These are phyloP conservation scores for Pseudohalonectria lignicola DNA, from an alignment of 2,329 filamentous ascomycete genomes.

Conservation along the genomic window DNA sequence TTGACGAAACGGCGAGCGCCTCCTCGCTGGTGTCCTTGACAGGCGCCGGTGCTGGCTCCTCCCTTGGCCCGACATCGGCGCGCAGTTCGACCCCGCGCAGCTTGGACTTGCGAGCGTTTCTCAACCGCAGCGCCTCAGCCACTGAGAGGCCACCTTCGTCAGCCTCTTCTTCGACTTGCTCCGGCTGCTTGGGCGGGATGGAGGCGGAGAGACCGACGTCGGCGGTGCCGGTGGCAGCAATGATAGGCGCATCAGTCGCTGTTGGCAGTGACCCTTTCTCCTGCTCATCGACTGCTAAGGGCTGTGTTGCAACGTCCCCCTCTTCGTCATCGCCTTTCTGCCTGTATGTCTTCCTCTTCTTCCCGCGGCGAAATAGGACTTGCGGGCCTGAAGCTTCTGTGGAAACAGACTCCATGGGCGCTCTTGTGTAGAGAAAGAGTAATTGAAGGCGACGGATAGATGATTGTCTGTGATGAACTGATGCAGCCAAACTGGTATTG, in stretches of 20 bases:
- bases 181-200: too few relatives aligned
- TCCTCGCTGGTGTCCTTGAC: constrained; percentile 12
- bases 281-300: too few relatives aligned
- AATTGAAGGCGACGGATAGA: too few relatives aligned
- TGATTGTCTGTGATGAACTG: too few relatives aligned
- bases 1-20: constrained; percentile 5
- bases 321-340: constrained; percentile 26
- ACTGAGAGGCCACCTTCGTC: constrained; percentile 30
- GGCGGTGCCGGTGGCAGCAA: too few relatives aligned
- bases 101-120: constrained; percentile 38
- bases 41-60: constrained; percentile 7
- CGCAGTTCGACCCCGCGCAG: constrained; percentile 47
- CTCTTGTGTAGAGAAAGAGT: too few relatives aligned
- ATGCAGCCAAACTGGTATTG: too few relatives aligned
- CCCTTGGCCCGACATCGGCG: constrained; percentile 13
- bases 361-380: constrained; percentile 42
- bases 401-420: neutral
- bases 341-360: constrained; percentile 50
- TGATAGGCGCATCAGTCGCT: too few relatives aligned
- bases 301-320: neutral
- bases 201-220: too few relatives aligned
- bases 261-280: too few relatives aligned
- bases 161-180: constrained; percentile 7
- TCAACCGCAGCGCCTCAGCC: constrained; percentile 37
- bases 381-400: constrained; percentile 14